Percentiles rank a stretch among this genome's conserved stretches.
Conservation (phyloP, 176 grass and related monocot genomes). For the Echinochloa phyllopogon region DNA sequence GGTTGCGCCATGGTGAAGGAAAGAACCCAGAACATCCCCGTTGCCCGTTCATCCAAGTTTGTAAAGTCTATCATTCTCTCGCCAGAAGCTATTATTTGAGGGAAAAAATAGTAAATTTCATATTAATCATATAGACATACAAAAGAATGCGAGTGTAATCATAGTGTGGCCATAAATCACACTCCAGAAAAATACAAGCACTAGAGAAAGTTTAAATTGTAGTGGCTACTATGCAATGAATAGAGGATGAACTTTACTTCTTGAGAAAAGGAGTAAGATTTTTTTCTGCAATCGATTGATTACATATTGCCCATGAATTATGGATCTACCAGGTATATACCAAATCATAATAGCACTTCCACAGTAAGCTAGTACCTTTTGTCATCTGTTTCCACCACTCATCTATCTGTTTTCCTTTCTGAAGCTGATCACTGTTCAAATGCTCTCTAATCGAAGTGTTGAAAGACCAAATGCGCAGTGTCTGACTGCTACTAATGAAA, state of each 20-base stretch:
- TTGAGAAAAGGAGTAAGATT: not conserved
- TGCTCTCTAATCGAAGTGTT: constrained; percentile 89
- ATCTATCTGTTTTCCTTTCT: constrained; percentile 98
- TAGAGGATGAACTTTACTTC: not conserved
- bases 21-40: constrained; percentile 99
- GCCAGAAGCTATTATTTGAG: constrained; percentile 61
- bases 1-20: constrained; percentile 96
- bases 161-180: constrained; percentile 35
- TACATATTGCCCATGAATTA: constrained; percentile 4
- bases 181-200: constrained; percentile 32
- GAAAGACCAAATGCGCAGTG: constrained; percentile 96
- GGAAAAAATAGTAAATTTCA: constrained; percentile 13
- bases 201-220: constrained; percentile 16
- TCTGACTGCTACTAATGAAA: constrained; percentile 97
- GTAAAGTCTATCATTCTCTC: constrained; percentile 94
- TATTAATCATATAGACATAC: constrained; percentile 29
- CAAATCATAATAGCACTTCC: constrained; percentile 34
- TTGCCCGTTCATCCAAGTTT: constrained; percentile 88
- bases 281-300: constrained; percentile 14
- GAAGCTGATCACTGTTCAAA: constrained; percentile 95
- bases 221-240: constrained; percentile 6
- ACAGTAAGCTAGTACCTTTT: constrained; percentile 71
- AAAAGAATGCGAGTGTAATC: not conserved
- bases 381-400: constrained; percentile 97
- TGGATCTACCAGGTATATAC: constrained; percentile 11